Percentiles rank a stretch among this genome's conserved stretches.
These are phyloP conservation scores for Furcasterigmium furcatum DNA, from an alignment of 2,329 filamentous ascomycete species.

Conservation along the genomic window DNA sequence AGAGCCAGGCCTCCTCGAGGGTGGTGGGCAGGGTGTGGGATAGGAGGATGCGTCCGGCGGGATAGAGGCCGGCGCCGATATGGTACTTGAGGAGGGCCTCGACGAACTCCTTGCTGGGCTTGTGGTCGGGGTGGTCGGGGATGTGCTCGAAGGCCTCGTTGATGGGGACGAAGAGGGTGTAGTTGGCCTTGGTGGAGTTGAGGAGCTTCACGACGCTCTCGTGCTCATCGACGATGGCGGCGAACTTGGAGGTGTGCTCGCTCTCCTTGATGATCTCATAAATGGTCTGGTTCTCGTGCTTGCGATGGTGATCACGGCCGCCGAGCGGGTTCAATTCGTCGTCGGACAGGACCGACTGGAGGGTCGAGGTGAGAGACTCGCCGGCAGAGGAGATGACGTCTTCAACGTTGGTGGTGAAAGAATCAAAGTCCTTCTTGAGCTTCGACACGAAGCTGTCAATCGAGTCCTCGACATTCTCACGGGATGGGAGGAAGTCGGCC, in stretches of 20 bases:
- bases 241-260: conserved; percentile 75
- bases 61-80: conserved; percentile 64
- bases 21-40: conserved; percentile 74
- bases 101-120: conserved; percentile 68
- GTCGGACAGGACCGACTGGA: conserved; percentile 28
- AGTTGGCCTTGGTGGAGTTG: conserved; percentile 71
- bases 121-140: conserved; percentile 41
- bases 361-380: background rate
- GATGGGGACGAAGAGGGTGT: conserved; percentile 78
- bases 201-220: conserved; percentile 68
- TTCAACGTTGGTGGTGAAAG: background rate
- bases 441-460: conserved; percentile 23
- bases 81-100: conserved; percentile 74
- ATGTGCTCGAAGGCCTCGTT: conserved; percentile 71
- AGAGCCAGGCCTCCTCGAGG: conserved; percentile 55
- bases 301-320: conserved; percentile 14
- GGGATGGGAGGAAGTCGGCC: conserved; percentile 26
- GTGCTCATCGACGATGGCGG: conserved; percentile 70
- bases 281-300: conserved; percentile 65
- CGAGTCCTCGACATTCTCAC: conserved; percentile 25
- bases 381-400: background rate
- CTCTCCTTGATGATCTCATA: conserved; percentile 75
- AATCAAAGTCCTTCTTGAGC: conserved; percentile 9
- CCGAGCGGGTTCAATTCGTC: conserved; percentile 8
- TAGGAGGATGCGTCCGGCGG: conserved; percentile 61